Evolutionary conservation across 352 stramenopile species (phyloP).

Genomic region (Phytopythium vexans): DNA sequence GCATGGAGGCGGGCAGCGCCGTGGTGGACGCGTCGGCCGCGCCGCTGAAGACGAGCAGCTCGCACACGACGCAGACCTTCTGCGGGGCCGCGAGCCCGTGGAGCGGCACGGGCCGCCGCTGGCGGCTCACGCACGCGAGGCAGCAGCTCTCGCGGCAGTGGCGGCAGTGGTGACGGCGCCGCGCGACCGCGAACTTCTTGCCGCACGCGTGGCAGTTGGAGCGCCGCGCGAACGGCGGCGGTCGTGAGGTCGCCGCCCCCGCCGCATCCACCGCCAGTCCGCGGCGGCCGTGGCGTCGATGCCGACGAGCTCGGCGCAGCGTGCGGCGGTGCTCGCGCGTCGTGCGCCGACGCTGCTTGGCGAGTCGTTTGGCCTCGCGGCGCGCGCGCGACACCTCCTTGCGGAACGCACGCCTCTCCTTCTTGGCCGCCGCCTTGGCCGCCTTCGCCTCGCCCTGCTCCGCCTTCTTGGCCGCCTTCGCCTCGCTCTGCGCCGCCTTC

Average conservation of each 20-base stretch:
- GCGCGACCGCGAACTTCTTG: conserved; percentile 30
- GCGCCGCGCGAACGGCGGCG: conserved; percentile 30
- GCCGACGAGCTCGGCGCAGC: conserved; percentile 5
- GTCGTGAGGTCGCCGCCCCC: background rate
- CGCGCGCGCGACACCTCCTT: background rate
- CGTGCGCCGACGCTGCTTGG: conserved; percentile 12
- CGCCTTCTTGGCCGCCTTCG: conserved; percentile 6
- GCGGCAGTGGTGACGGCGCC: conserved; percentile 61
- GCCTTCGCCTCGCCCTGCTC: conserved; percentile 14
- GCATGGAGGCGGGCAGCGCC: no score
- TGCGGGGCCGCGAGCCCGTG: conserved; percentile 39
- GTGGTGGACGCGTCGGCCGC: background rate
- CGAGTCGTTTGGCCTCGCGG: conserved; percentile 3
- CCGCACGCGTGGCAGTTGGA: conserved; percentile 37
- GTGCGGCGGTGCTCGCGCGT: conserved; percentile 6
- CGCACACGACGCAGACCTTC: conserved; percentile 58
- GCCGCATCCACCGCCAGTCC: background rate
- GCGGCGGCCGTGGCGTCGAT: background rate
- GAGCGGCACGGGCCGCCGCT: conserved; percentile 27
- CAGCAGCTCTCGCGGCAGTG: conserved; percentile 64
- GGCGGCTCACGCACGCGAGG: conserved; percentile 39
- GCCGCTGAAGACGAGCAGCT: conserved; percentile 27
- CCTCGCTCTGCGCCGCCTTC: conserved; percentile 13
- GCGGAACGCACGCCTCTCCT: conserved; percentile 8
- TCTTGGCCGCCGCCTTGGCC: conserved; percentile 4